A percentile compares a stretch with the other conserved stretches of the same genome.
phyloP scores from a whole-genome alignment of 371 early-diverging fungal species.

The Entomophthora muscae region DNA sequence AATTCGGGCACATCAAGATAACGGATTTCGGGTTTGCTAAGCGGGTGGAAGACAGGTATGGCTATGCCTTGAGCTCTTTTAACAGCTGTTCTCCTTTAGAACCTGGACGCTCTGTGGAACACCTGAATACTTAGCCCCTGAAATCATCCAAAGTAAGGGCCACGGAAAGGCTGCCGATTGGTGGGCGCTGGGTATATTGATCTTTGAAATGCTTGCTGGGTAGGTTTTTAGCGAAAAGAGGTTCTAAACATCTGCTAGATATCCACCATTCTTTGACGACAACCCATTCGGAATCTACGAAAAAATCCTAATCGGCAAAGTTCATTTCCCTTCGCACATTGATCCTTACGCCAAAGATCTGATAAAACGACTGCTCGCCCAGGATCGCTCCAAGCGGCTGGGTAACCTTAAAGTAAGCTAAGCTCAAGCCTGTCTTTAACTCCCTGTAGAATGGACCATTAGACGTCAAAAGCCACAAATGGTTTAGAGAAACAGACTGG shows the following conservation, averaged over 20 bases:
- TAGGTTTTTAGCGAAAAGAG: slow-evolving; percentile 11
- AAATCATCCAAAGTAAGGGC: slow-evolving; percentile 93
- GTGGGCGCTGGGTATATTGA: slow-evolving; percentile 95
- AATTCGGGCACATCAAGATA: slow-evolving; percentile 88
- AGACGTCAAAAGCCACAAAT: slow-evolving; percentile 74
- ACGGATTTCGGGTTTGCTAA: slow-evolving; percentile 99
- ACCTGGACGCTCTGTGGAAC: slow-evolving; percentile 95
- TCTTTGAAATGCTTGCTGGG: slow-evolving; percentile 91
- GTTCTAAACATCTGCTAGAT: slow-evolving; percentile 14
- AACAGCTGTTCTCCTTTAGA: slow-evolving; percentile 15
- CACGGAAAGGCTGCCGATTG: slow-evolving; percentile 96
- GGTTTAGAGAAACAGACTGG: slow-evolving; percentile 79
- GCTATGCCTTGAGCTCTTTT: neutral
- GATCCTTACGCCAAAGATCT: slow-evolving; percentile 82
- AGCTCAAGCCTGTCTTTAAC: slow-evolving; percentile 16
- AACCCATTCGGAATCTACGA: slow-evolving; percentile 83
- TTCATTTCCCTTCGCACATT: slow-evolving; percentile 81
- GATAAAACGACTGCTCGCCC: slow-evolving; percentile 73
- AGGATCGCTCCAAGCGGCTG: slow-evolving; percentile 77
- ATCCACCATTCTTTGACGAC: slow-evolving; percentile 96
- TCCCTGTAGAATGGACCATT: slow-evolving; percentile 43
- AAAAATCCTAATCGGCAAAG: slow-evolving; percentile 76
- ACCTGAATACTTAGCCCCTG: slow-evolving; percentile 96
- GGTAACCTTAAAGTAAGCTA: slow-evolving; percentile 67
- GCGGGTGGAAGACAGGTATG: slow-evolving; percentile 34